These are phyloP conservation scores for Capsella bursapastoris DNA, from an alignment of 345 rosid genomes.

Conservation along the genomic window DNA sequence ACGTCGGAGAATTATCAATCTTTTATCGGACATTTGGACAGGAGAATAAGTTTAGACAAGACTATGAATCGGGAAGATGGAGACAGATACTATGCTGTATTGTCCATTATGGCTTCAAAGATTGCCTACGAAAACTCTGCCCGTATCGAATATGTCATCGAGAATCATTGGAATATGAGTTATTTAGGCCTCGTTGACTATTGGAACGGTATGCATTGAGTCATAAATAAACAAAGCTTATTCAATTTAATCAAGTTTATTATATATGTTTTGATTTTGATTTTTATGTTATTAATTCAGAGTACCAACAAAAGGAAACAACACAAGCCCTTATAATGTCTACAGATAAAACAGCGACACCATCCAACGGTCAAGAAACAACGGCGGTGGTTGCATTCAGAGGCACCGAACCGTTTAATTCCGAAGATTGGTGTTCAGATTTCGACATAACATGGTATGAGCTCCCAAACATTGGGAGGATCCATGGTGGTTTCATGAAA, in stretches of 20 bases:
- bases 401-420: conserved; percentile 68
- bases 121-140: conserved; percentile 68
- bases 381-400: conserved; percentile 67
- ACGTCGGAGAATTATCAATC: conserved; percentile 54
- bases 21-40: conserved; percentile 52
- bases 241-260: not conserved
- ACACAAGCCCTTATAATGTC: conserved; percentile 64
- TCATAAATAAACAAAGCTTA: not conserved
- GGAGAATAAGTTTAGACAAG: conserved; percentile 53
- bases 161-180: conserved; percentile 71
- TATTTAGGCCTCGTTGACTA: conserved; percentile 58
- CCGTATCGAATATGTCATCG: conserved; percentile 49
- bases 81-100: conserved; percentile 51
- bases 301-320: conserved; percentile 61
- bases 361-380: conserved; percentile 44
- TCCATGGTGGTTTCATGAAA: conserved; percentile 83
- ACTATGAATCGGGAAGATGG: conserved; percentile 49
- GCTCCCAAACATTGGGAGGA: conserved; percentile 59
- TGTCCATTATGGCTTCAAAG: conserved; percentile 74
- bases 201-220: conserved; percentile 64
- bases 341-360: conserved; percentile 35
- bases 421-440: conserved; percentile 76
- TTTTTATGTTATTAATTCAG: conserved; percentile 37
- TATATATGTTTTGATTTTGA: too few species aligned
- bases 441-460: conserved; percentile 79